Conservation (phyloP, 1,284 basidiomycete genomes). For the Gymnopus androsaceus region DNA sequence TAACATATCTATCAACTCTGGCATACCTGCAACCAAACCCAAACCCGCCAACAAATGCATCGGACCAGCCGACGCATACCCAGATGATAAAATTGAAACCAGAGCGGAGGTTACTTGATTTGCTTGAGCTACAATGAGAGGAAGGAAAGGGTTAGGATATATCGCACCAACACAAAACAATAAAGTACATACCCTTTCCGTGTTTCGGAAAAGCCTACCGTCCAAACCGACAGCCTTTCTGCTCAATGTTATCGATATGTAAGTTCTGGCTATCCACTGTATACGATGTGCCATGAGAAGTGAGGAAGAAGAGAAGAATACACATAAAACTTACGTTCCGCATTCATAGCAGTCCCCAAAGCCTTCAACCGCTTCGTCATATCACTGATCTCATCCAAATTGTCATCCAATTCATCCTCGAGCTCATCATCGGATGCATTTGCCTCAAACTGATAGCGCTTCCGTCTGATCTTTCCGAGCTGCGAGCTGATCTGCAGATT, state of each 20-base stretch:
- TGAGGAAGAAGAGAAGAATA: too few species aligned
- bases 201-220: constrained; percentile 65
- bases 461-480: constrained; percentile 47
- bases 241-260: constrained; percentile 67
- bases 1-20: too few species aligned
- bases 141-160: neutral
- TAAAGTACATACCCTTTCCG: constrained; percentile 55
- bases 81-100: neutral
- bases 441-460: constrained; percentile 91
- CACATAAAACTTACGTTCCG: too few species aligned
- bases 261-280: constrained; percentile 72
- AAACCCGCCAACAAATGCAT: neutral
- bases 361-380: constrained; percentile 84
- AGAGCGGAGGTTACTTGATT: neutral
- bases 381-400: constrained; percentile 87
- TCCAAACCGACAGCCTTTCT: constrained; percentile 69
- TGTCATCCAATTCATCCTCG: constrained; percentile 89
- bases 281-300: too few species aligned
- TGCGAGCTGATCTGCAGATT: constrained; percentile 43
- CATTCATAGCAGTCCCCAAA: constrained; percentile 82
- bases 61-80: constrained; percentile 1
- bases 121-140: constrained; percentile 2
- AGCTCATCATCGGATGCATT: constrained; percentile 93
- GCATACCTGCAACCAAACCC: too few species aligned
- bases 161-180: neutral